Evolutionary conservation across 2,329 filamentous ascomycete genomes (phyloP), one percentile per base, ranked within the genome.

Genomic region (Apiospora aurea): DNA sequence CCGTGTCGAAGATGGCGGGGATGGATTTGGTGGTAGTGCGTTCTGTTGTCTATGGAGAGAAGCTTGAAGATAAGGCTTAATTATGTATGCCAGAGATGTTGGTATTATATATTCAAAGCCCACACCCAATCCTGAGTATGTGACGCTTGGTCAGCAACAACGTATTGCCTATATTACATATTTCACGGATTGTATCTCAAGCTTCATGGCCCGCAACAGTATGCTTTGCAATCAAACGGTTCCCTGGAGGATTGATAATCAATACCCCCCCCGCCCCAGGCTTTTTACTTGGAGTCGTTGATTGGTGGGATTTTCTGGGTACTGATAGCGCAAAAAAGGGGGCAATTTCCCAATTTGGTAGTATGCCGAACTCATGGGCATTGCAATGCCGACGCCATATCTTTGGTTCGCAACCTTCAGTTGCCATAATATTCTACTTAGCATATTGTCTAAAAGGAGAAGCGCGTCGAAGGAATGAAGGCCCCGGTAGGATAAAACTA

Each of bases 1-100:
- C 82, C 73, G 80, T 79, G 0, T 76, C 72, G 75, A 87, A 87
- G 3, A 80, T 77, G 2, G 70, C 72, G 2, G 75, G 71, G 1
- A 87, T 77, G n/a, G 77, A 75, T 1, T 77, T 13, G 4, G 10
- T 51, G 26, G n/a, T 24, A 24, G 3, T 24, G 8, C 26, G 49
- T 26, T 21, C 49, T 14, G n/a, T 51, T 10, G 11, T 51, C 8
- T 13, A 11, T 51, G n/a, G n/a, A 51, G 10, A n/a, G 10, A 3
- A 51, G n/a, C n/a, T 24, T 14, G 47, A 13, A 14, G n/a, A 24
- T 43, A 4, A 14, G n/a, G 7, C 47, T 8, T 51, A 8, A 18
- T 3, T 51, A 24, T 2, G 26, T 29, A 29, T 46, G 4, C 1
- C 14, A 46, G 18, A 21, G 16, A 49, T 21, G 14, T 16, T 29